Evolutionary conservation across 1,284 basidiomycete species (phyloP).

Genomic region (Phlebopus sp.): DNA sequence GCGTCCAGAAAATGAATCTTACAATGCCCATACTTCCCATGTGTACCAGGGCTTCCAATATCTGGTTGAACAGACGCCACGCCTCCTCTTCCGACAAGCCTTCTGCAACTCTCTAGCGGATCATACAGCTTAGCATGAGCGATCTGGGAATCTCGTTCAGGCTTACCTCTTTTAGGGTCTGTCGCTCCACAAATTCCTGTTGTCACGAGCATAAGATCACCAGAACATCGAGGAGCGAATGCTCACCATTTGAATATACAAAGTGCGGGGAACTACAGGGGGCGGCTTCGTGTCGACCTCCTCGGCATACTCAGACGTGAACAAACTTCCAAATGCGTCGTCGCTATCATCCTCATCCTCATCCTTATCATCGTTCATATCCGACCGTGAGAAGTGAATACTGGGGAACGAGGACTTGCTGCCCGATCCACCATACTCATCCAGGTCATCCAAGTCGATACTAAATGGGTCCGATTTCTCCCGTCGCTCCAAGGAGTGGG

Average conservation of each 20-base stretch:
- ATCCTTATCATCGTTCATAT: slow-evolving; percentile 41
- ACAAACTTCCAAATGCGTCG: slow-evolving; percentile 38
- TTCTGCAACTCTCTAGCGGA: slow-evolving; percentile 69
- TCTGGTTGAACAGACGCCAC: slow-evolving; percentile 89
- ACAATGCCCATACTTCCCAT: slow-evolving; percentile 87
- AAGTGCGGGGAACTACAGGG: slow-evolving; percentile 53
- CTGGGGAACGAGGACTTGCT: slow-evolving; percentile 72
- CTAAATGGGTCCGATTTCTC: slow-evolving; percentile 48
- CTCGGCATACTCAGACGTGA: slow-evolving; percentile 29
- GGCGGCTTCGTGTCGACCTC: slow-evolving; percentile 30
- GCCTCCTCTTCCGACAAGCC: slow-evolving; percentile 81
- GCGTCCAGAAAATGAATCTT: background rate
- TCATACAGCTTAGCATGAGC: background rate
- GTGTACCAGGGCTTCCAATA: slow-evolving; percentile 90
- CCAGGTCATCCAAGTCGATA: slow-evolving; percentile 61
- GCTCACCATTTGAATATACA: slow-evolving; percentile 88
- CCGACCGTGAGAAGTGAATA: slow-evolving; percentile 63
- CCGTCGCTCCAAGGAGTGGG: slow-evolving; percentile 33
- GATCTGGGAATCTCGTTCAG: slow-evolving; percentile 7
- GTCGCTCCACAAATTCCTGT: slow-evolving; percentile 85
- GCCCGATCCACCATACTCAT: slow-evolving; percentile 44
- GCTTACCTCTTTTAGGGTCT: slow-evolving; percentile 74
- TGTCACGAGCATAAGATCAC: background rate
- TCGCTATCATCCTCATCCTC: slow-evolving; percentile 39
- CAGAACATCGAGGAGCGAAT: background rate